Evolutionary conservation across 2,329 filamentous ascomycete species (phyloP), one percentile per base, ranked within the genome.

Genomic region (Orbilia oligospora): DNA sequence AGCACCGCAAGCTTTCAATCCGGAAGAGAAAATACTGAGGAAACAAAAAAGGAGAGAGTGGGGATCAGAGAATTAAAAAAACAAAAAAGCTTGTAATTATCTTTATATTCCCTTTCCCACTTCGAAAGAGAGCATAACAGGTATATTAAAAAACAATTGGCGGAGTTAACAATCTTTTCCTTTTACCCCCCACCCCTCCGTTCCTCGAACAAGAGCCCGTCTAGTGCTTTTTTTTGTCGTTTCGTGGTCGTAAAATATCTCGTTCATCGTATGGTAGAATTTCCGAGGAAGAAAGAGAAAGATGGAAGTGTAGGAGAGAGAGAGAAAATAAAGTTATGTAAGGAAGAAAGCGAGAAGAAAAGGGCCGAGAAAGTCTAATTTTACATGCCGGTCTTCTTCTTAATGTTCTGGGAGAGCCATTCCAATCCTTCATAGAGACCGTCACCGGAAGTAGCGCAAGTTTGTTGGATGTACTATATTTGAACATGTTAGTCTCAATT

Each of bases 381-480:
- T 71, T 71, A 77, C 55, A 71, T 71, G 68, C 16, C 22, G 85
- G 84, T 36, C 33, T 80, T 80, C 89, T 94, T 94, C 86, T 91
- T 90, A 86, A 96, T 90, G 84, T 92, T 92, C 86, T 90, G 91
- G 86, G 92, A 91, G 84, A 94, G 91, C 92, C 93, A 95, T 88
- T 95, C 94, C 84, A 98, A 93, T 91, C 95, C 95, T 88, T 98
- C 95, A 87, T 98, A 98, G 84, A 98, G 92, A 93, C 95, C 95
- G 87, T 98, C 96, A 90, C 95, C 95, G 82, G 94, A 97, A 83
- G 96, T 98, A 86, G 95, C 95, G 88, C 95, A 98, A 85, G 96
- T 98, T 82, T 95, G 97, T 94, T 98, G 95, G 87, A 98, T 98
- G 90, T 97, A 98, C 95, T 94, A 81, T 14, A 18, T 55, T n/a